A percentile compares a stretch with the other conserved stretches of the same genome.
Evolutionary conservation across 345 rosid genomes (phyloP).

Genomic region (Viola odorata): DNA sequence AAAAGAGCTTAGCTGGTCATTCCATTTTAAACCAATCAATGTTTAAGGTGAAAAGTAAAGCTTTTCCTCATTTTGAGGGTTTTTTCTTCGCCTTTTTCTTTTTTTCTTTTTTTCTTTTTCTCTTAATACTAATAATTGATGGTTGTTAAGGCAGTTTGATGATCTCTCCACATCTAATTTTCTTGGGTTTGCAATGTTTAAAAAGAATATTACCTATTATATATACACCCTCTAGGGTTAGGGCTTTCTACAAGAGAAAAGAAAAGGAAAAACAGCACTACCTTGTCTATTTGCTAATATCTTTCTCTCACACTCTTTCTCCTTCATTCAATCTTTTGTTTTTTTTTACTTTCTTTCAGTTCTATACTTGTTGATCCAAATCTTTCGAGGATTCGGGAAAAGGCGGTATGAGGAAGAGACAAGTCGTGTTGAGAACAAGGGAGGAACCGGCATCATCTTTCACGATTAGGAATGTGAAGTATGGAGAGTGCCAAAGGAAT

Average conservation of each 20-base stretch:
- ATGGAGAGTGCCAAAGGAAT: slow-evolving; percentile 75
- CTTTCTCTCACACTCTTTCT: slow-evolving; percentile 6
- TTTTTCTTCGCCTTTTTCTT: neutral
- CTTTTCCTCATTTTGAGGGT: slow-evolving; percentile 34
- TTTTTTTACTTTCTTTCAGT: slow-evolving; percentile 3
- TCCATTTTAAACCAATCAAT: slow-evolving; percentile 48
- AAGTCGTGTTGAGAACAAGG: slow-evolving; percentile 53
- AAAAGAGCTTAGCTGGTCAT: slow-evolving; percentile 38
- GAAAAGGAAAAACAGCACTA: neutral
- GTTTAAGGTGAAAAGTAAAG: slow-evolving; percentile 25
- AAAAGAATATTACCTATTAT: neutral
- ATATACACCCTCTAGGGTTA: slow-evolving; percentile 37
- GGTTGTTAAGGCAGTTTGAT: slow-evolving; percentile 39
- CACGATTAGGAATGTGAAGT: slow-evolving; percentile 44
- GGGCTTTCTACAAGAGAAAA: slow-evolving; percentile 29
- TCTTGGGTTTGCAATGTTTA: slow-evolving; percentile 20
- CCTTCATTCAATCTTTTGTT: slow-evolving; percentile 6
- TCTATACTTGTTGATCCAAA: too few species aligned
- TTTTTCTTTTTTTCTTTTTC: neutral
- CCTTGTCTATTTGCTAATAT: slow-evolving; percentile 3
- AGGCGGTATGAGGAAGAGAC: slow-evolving; percentile 57
- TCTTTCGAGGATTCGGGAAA: slow-evolving; percentile 7
- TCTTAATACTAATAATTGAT: slow-evolving; percentile 1
- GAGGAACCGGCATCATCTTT: slow-evolving; percentile 46
- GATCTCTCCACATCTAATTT: slow-evolving; percentile 29